These are phyloP conservation scores for Ceratobasidium sp. DNA, from an alignment of 1,284 basidiomycete species.

Conservation along the genomic window DNA sequence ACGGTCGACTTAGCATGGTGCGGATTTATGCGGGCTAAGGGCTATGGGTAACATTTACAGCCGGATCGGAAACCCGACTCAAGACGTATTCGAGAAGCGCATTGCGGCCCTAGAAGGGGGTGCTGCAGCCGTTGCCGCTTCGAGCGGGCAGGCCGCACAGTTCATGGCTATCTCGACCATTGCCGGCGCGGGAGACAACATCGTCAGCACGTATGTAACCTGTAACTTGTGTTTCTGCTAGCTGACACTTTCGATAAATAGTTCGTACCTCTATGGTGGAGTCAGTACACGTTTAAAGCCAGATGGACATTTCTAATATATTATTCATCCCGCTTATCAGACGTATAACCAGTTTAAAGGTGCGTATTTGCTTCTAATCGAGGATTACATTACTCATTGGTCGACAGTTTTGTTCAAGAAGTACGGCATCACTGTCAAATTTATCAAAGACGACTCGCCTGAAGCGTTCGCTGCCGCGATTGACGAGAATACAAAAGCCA, in stretches of 20 bases:
- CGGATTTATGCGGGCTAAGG: slow-evolving; percentile 81
- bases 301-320: not conserved
- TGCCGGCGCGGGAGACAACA: slow-evolving; percentile 77
- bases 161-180: slow-evolving; percentile 77
- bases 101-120: slow-evolving; percentile 87
- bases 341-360: slow-evolving; percentile 92
- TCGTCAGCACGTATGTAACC: slow-evolving; percentile 70
- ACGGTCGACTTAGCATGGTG: slow-evolving; percentile 65
- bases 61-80: slow-evolving; percentile 83
- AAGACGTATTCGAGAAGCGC: slow-evolving; percentile 86
- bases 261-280: slow-evolving; percentile 71
- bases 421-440: slow-evolving; percentile 80
- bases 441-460: slow-evolving; percentile 68
- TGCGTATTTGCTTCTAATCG: slow-evolving; percentile 46
- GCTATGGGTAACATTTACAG: slow-evolving; percentile 74
- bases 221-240: not conserved
- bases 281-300: slow-evolving; percentile 53
- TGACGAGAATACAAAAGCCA: slow-evolving; percentile 69
- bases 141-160: slow-evolving; percentile 84
- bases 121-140: slow-evolving; percentile 76
- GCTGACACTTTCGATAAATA: slow-evolving; percentile 43
- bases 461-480: slow-evolving; percentile 75
- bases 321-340: slow-evolving; percentile 49
- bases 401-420: slow-evolving; percentile 74
- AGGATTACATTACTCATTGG: not conserved